phyloP scores from a whole-genome alignment of 495 filamentous ascomycete species.

The Annulohypoxylon bovei region DNA sequence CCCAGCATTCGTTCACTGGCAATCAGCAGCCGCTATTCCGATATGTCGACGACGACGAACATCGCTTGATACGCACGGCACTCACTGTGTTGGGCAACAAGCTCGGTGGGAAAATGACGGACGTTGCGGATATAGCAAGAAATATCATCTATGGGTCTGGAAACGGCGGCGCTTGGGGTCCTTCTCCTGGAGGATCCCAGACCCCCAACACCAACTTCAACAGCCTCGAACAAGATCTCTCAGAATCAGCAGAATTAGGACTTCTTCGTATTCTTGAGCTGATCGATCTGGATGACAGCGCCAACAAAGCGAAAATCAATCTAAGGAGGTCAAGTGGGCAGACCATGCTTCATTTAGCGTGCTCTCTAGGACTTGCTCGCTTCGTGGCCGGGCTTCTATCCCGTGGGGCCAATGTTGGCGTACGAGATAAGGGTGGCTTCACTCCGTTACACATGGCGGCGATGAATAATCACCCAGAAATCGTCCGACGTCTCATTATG shows the following conservation, averaged over 20 bases:
- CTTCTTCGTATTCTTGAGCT: slow-evolving; percentile 79
- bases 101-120: slow-evolving; percentile 62
- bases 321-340: slow-evolving; percentile 72
- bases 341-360: slow-evolving; percentile 84
- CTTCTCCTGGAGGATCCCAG: slow-evolving; percentile 32
- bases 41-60: slow-evolving; percentile 82
- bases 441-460: slow-evolving; percentile 86
- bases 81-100: slow-evolving; percentile 66
- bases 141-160: slow-evolving; percentile 58
- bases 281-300: slow-evolving; percentile 79
- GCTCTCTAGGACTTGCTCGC: slow-evolving; percentile 76
- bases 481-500: slow-evolving; percentile 77
- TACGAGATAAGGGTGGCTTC: slow-evolving; percentile 81
- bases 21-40: slow-evolving; percentile 63
- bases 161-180: slow-evolving; percentile 38
- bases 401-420: slow-evolving; percentile 79
- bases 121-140: slow-evolving; percentile 62
- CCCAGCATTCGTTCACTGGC: slow-evolving; percentile 52
- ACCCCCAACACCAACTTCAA: slow-evolving; percentile 40
- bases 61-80: slow-evolving; percentile 72
- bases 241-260: slow-evolving; percentile 67
- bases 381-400: slow-evolving; percentile 84
- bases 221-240: slow-evolving; percentile 39
- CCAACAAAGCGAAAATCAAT: slow-evolving; percentile 72
- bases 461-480: slow-evolving; percentile 77